Evolutionary conservation across 2,329 filamentous ascomycete genomes (phyloP), one percentile per base, ranked within the genome.

Genomic region (Colletotrichum sp.): DNA sequence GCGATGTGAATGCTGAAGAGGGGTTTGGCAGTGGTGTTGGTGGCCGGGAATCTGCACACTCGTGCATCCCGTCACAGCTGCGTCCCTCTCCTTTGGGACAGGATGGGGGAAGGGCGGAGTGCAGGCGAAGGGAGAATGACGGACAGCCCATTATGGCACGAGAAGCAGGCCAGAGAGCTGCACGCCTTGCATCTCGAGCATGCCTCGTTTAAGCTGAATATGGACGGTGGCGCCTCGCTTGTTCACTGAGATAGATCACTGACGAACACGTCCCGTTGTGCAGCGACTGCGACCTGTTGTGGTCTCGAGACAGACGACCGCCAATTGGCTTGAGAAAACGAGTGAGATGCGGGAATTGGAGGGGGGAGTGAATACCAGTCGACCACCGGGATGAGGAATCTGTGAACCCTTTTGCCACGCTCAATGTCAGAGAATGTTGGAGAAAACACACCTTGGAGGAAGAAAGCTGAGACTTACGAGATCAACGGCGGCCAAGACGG

Each of bases 41-140:
- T 69, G 73, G 73, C 30, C 73, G 63, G 70, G 69, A 76, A 76
- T 69, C 73, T 76, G 73, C 73, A 76, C 73, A 59, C 70, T 73
- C 63, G 70, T 76, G 73, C 70, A 69, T 76, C 64, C 73, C 64
- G 64, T 76, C 73, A 76, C 73, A 64, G 73, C 68, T 73, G 73
- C 73, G 69, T 76, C 55, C 64, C 73, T 72, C 69, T 73, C 55
- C 39, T 72, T 73, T 69, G 73, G 73, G 70, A 76, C 64, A 57
- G 55, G 28, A 57, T 34, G 15, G 36, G 59, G 59, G 59, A 34
- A 15, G 44, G 71, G 66, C 44, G 57, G 64, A 69, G 21, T 34
- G 28, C 21, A 34, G 30, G 34, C 59, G 28, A 34, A 32, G 30
- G 55, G 32, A 64, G 32, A 57, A 18, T 39, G 21, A 24, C 9